Evolutionary conservation across 2,329 filamentous ascomycete species (phyloP).

Genomic region (Chaetomium strumarium): DNA sequence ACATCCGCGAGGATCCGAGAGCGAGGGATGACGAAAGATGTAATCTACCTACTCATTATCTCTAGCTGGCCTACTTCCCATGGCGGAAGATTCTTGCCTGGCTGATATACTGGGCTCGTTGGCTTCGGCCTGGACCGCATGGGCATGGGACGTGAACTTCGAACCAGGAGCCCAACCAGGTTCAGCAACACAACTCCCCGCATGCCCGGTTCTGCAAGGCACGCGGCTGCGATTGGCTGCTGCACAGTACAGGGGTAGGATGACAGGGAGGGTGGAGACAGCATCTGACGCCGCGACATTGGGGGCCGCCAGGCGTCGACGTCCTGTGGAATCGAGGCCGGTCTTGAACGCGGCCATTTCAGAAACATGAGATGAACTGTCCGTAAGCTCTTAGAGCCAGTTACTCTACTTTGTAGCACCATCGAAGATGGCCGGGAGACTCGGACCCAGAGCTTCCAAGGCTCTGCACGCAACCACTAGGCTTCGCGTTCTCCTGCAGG

Average conservation of each 20-base stretch:
- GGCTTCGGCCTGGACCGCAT: neutral
- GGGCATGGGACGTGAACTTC: no score
- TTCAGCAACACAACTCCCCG: neutral
- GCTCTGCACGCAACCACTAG: constrained; percentile 3
- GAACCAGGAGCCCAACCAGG: neutral
- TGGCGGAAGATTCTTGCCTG: no score
- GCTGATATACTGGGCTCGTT: neutral
- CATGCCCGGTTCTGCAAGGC: constrained; percentile 18
- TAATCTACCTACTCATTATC: no score
- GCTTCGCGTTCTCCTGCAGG: neutral
- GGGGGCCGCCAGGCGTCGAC: neutral
- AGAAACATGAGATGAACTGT: constrained; percentile 16
- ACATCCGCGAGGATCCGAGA: neutral
- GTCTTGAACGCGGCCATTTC: constrained; percentile 3
- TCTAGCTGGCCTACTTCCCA: no score
- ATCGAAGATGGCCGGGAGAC: constrained; percentile 3
- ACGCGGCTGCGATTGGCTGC: constrained; percentile 18
- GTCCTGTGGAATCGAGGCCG: constrained; percentile 3
- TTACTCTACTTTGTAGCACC: constrained; percentile 9
- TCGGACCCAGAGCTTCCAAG: neutral
- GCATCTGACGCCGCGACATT: constrained; percentile 2
- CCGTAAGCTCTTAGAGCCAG: constrained; percentile 1
- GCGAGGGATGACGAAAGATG: no score
- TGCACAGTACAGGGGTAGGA: constrained; percentile 7
- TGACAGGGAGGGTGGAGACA: neutral